phyloP scores from a whole-genome alignment of 176 grass and related monocot genomes.

The Oryza officinalis region DNA sequence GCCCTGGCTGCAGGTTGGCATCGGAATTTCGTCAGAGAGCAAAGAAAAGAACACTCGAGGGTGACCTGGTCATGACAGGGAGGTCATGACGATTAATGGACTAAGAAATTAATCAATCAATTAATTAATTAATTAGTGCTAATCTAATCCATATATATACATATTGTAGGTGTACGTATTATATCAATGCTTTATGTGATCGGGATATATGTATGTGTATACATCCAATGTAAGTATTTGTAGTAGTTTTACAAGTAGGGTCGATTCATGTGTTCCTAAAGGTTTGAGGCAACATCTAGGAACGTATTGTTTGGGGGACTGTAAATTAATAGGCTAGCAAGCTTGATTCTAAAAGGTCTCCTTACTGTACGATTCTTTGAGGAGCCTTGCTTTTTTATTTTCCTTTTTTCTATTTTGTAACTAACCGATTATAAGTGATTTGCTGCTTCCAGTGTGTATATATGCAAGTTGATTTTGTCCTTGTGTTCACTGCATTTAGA shows the following conservation, averaged over 20 bases:
- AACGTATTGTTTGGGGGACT: not conserved
- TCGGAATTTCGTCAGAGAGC: slow-evolving; percentile 45
- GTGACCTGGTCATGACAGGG: not conserved
- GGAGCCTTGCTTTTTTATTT: not conserved
- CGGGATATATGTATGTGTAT: slow-evolving; percentile 4
- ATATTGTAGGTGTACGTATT: slow-evolving; percentile 3
- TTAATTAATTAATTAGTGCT: not conserved
- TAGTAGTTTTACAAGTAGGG: not conserved
- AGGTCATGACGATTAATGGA: slow-evolving; percentile 1
- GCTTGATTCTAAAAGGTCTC: not conserved
- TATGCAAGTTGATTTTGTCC: too few relatives aligned
- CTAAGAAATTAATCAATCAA: not conserved
- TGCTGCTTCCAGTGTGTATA: not conserved
- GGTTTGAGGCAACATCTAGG: slow-evolving; percentile 1
- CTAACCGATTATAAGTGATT: not conserved
- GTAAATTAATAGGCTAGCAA: slow-evolving; percentile 18
- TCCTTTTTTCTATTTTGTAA: not conserved
- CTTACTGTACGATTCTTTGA: not conserved
- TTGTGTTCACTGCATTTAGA: too few relatives aligned
- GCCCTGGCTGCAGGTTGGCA: slow-evolving; percentile 80
- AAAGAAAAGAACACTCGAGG: slow-evolving; percentile 18
- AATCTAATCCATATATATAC: not conserved
- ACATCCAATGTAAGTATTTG: not conserved
- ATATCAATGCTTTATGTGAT: slow-evolving; percentile 1
- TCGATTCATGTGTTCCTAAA: not conserved